phyloP scores from a whole-genome alignment of 176 grass and related monocot genomes.

The Melocanna baccifera region DNA sequence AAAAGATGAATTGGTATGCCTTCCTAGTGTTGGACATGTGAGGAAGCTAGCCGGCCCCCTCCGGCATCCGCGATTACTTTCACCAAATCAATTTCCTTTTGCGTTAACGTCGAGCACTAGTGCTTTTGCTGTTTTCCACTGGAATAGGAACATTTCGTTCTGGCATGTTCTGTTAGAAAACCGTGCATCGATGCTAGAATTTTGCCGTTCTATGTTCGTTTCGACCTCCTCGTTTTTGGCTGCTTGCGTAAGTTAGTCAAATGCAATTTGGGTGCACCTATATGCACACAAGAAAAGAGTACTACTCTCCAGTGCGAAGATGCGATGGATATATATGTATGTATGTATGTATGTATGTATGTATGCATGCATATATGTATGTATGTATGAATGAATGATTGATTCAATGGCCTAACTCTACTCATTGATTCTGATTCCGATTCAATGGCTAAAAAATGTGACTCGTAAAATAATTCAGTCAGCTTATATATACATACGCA shows the following conservation, averaged over 20 bases:
- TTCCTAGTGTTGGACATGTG: background rate
- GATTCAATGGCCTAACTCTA: background rate
- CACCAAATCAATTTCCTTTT: background rate
- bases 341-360: too few species aligned
- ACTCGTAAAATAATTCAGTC: background rate
- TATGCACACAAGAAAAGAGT: background rate
- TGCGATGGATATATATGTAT: background rate
- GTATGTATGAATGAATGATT: background rate
- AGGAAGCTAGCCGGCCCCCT: background rate
- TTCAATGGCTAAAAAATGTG: background rate
- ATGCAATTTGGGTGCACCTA: background rate
- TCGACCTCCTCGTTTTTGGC: background rate
- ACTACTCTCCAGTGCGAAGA: background rate
- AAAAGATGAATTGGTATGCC: background rate
- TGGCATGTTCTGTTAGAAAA: background rate
- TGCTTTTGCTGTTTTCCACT: background rate
- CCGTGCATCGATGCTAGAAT: too few species aligned
- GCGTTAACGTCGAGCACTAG: background rate
- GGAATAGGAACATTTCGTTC: background rate
- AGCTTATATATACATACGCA: too few species aligned
- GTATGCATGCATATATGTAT: too few species aligned
- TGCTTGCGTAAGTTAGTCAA: background rate
- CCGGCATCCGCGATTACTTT: background rate
- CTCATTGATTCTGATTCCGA: background rate
- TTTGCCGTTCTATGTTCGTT: background rate